A percentile compares a stretch with the other conserved stretches of the same genome.
Evolutionary conservation across 441 rosid species (phyloP).

Genomic region (Francoa sonchifolia): DNA sequence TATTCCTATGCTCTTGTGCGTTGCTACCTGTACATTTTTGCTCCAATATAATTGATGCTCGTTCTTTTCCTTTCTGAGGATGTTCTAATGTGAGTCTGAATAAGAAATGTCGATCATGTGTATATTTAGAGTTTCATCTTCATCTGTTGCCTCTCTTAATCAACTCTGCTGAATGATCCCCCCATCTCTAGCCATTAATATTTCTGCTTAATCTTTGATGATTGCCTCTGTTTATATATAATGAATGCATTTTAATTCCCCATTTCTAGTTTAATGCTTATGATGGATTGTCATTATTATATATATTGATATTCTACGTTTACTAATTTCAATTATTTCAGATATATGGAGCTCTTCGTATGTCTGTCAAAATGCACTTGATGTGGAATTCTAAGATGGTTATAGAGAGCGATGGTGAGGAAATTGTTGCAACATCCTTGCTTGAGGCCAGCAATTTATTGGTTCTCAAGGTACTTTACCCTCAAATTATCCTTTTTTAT

Average conservation of each 20-base stretch:
- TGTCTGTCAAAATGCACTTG: slow-evolving; percentile 80
- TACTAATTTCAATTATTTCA: slow-evolving; percentile 17
- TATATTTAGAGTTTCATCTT: neutral
- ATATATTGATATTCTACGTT: slow-evolving; percentile 2
- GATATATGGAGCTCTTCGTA: slow-evolving; percentile 85
- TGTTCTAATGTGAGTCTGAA: no score
- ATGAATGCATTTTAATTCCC: slow-evolving; percentile 4
- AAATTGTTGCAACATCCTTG: slow-evolving; percentile 59
- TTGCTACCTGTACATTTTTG: no score
- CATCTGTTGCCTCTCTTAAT: neutral
- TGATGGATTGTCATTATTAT: neutral
- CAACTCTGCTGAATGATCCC: neutral
- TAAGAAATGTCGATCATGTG: no score
- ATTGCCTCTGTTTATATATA: neutral
- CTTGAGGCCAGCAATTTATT: slow-evolving; percentile 82
- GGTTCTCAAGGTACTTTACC: slow-evolving; percentile 61
- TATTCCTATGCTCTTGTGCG: no score
- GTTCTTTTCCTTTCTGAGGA: no score
- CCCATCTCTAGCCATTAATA: neutral
- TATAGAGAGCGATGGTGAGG: slow-evolving; percentile 65
- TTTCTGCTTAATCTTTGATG: neutral
- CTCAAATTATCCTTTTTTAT: slow-evolving; percentile 2
- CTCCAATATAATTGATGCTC: no score
- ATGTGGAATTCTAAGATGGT: slow-evolving; percentile 89
- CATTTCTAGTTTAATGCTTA: neutral